These are phyloP conservation scores for Verticillium longisporum DNA, from an alignment of 2,329 filamentous ascomycete genomes.

Conservation along the genomic window DNA sequence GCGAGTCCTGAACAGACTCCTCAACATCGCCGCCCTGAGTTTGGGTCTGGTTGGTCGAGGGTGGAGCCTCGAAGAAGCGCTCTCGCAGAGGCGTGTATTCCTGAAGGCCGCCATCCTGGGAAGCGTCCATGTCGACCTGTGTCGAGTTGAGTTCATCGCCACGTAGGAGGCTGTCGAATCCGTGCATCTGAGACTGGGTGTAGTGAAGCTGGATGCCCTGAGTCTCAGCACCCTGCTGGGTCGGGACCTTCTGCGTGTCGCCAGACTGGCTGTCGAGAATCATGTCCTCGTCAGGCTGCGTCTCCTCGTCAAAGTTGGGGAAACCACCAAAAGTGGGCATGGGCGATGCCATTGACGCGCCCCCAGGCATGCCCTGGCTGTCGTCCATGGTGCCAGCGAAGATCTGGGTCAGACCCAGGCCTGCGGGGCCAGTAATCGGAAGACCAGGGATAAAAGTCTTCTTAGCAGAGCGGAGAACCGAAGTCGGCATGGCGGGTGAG, in stretches of 20 bases:
- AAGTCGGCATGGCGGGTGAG: slow-evolving; percentile 52
- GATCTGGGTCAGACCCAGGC: slow-evolving; percentile 77
- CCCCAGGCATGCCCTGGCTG: slow-evolving; percentile 33
- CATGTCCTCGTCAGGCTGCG: slow-evolving; percentile 45
- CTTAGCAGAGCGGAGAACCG: slow-evolving; percentile 60
- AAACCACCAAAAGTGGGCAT: slow-evolving; percentile 53
- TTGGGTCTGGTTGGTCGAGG: slow-evolving; percentile 67
- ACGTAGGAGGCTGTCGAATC: slow-evolving; percentile 48
- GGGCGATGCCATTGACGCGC: slow-evolving; percentile 33
- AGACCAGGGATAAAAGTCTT: slow-evolving; percentile 66
- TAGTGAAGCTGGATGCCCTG: slow-evolving; percentile 49
- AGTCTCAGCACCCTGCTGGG: slow-evolving; percentile 27
- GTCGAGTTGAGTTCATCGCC: slow-evolving; percentile 35
- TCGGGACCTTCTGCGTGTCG: slow-evolving; percentile 27
- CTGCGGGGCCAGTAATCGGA: slow-evolving; percentile 52
- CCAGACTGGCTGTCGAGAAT: slow-evolving; percentile 39
- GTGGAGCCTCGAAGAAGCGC: slow-evolving; percentile 57
- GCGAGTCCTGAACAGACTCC: slow-evolving; percentile 48
- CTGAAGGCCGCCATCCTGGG: slow-evolving; percentile 74
- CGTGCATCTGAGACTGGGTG: slow-evolving; percentile 53
- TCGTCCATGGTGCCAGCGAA: slow-evolving; percentile 84
- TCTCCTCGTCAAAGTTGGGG: slow-evolving; percentile 52
- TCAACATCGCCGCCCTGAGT: slow-evolving; percentile 33
- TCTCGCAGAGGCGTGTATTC: slow-evolving; percentile 64
- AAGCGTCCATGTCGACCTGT: slow-evolving; percentile 66